Conservation (phyloP, 148 eudicot genomes). For the Salicornia ramosissima region DNA sequence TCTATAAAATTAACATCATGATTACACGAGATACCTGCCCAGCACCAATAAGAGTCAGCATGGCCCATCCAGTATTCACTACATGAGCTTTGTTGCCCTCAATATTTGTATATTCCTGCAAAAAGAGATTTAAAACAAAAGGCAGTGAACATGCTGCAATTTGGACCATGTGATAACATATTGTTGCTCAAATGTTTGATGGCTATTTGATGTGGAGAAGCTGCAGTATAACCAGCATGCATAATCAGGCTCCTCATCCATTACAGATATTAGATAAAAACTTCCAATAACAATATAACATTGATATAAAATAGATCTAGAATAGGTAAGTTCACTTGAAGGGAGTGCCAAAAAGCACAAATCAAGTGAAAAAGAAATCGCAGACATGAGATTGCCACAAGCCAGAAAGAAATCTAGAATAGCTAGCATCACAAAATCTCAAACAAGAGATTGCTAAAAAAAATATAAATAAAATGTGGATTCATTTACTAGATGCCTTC, state of each 20-base stretch:
- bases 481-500: background rate
- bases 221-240: background rate
- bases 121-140: background rate
- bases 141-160: constrained; percentile 5
- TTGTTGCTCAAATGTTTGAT: background rate
- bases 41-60: constrained; percentile 59
- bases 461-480: background rate
- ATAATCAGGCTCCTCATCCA: background rate
- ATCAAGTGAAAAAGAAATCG: too few species aligned
- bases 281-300: background rate
- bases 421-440: background rate
- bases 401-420: background rate
- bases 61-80: constrained; percentile 68
- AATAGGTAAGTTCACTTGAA: background rate
- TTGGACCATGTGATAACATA: background rate
- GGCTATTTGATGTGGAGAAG: background rate
- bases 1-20: background rate
- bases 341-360: too few species aligned
- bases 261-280: background rate
- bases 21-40: constrained; percentile 40
- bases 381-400: too few species aligned
- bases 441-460: too few species aligned
- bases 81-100: constrained; percentile 50
- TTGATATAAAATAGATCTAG: background rate
- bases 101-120: constrained; percentile 56